These are phyloP conservation scores for Taphrina flavorubra DNA, from an alignment of 1,139 yeast genomes.

Conservation along the genomic window DNA sequence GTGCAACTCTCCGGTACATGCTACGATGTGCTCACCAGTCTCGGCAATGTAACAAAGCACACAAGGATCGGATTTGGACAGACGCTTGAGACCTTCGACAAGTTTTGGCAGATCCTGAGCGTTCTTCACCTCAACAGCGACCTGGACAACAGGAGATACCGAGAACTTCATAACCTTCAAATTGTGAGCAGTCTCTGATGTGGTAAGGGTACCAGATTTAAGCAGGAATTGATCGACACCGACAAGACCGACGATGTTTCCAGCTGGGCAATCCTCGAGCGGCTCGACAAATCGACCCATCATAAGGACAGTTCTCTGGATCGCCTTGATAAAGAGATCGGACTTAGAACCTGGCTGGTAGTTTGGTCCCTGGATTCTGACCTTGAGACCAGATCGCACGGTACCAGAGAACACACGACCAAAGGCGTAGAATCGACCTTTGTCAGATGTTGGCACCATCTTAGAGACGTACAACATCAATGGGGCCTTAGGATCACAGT, in stretches of 20 bases:
- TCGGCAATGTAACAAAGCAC: constrained; percentile 84
- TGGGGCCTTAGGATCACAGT: constrained; percentile 98
- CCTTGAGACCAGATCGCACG: constrained; percentile 98
- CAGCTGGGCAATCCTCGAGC: constrained; percentile 99
- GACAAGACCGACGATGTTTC: constrained; percentile 99
- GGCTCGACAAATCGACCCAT: constrained; percentile 99
- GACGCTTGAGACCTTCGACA: constrained; percentile 99
- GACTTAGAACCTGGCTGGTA: constrained; percentile 98
- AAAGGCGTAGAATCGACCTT: constrained; percentile 99
- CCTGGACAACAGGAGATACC: constrained; percentile 99
- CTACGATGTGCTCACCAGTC: constrained; percentile 99
- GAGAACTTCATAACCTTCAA: constrained; percentile 99
- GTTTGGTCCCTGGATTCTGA: constrained; percentile 99
- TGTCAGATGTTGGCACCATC: constrained; percentile 99
- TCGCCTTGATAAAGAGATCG: constrained; percentile 93
- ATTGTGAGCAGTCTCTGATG: constrained; percentile 97
- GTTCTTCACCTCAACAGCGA: constrained; percentile 99
- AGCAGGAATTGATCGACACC: constrained; percentile 99
- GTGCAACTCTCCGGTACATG: constrained; percentile 99
- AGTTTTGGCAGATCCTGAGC: constrained; percentile 99
- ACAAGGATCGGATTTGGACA: constrained; percentile 99
- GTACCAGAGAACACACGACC: constrained; percentile 99
- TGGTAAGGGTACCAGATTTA: constrained; percentile 99
- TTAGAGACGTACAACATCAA: constrained; percentile 99
- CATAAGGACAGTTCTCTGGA: constrained; percentile 99